Percentiles rank a stretch among this genome's conserved stretches.
phyloP scores from a whole-genome alignment of 2,329 filamentous ascomycete genomes.

The Fusarium metavorans region DNA sequence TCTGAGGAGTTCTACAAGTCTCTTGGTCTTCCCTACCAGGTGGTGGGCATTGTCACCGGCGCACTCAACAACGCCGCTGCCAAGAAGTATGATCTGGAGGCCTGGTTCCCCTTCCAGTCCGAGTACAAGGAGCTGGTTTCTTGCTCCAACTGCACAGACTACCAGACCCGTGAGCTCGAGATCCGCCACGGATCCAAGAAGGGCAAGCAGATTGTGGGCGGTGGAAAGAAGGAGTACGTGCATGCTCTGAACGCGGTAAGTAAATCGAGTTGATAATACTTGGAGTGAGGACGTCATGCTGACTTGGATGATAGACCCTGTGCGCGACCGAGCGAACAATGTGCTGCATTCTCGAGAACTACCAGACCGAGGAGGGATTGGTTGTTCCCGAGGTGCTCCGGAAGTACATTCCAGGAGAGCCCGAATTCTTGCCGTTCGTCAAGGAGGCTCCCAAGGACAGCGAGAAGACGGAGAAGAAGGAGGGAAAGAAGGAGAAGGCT shows the following conservation, averaged over 20 bases:
- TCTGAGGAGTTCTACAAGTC: conserved; percentile 97
- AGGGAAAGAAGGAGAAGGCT: conserved; percentile 43
- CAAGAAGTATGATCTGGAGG: conserved; percentile 97
- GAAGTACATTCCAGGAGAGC: conserved; percentile 90
- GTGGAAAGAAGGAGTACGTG: conserved; percentile 92
- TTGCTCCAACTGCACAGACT: conserved; percentile 98
- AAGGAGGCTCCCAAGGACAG: conserved; percentile 85
- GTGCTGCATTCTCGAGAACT: conserved; percentile 97
- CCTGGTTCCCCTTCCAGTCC: conserved; percentile 95
- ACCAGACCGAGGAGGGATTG: conserved; percentile 89
- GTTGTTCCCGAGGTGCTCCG: conserved; percentile 84
- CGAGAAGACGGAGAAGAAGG: conserved; percentile 45
- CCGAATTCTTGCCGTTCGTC: conserved; percentile 88
- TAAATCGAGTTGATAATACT: neutral
- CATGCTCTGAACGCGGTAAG: conserved; percentile 83
- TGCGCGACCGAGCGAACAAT: conserved; percentile 92
- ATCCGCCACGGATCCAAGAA: conserved; percentile 91
- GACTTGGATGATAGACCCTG: conserved; percentile 64
- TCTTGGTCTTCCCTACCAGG: conserved; percentile 87
- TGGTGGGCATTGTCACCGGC: conserved; percentile 95
- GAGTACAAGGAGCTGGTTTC: conserved; percentile 99
- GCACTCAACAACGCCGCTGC: conserved; percentile 82
- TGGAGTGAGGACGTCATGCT: neutral
- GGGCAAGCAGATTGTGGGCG: conserved; percentile 61
- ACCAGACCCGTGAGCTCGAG: conserved; percentile 93